Evolutionary conservation across 2,329 filamentous ascomycete species (phyloP).

Genomic region (Fusarium newnesense): DNA sequence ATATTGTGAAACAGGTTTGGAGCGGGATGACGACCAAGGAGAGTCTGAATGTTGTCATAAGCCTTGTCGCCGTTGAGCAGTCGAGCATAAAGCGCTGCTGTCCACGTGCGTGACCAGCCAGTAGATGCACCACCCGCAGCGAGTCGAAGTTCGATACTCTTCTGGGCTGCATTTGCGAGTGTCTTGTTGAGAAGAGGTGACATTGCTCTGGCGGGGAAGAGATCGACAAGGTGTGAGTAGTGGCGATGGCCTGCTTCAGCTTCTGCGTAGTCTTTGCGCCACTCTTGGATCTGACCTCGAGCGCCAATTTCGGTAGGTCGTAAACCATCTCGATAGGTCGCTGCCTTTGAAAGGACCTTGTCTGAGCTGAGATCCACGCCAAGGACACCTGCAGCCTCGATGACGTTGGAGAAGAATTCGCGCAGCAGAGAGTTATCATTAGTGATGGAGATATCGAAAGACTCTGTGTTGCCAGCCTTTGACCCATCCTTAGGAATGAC

Average conservation of each 20-base stretch:
- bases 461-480: not conserved
- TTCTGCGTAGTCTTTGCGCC: not conserved
- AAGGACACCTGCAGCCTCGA: not conserved
- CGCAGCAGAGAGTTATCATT: not conserved
- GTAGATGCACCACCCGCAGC: not conserved
- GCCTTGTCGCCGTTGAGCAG: not conserved
- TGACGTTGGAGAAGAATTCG: not conserved
- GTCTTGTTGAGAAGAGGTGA: not conserved
- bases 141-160: not conserved
- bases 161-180: not conserved
- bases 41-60: not conserved
- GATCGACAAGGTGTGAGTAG: not conserved
- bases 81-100: not conserved
- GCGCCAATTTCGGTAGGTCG: not conserved
- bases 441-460: not conserved
- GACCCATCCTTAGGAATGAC: not conserved
- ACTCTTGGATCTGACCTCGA: not conserved
- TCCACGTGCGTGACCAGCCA: not conserved
- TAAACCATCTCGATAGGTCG: not conserved
- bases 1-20: not conserved
- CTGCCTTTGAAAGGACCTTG: not conserved
- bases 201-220: not conserved
- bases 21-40: not conserved
- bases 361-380: accelerated
- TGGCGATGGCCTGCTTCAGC: not conserved